Percentiles rank a stretch among this genome's conserved stretches.
phyloP scores from a whole-genome alignment of 2,329 filamentous ascomycete species.

The Penicillium sp. region DNA sequence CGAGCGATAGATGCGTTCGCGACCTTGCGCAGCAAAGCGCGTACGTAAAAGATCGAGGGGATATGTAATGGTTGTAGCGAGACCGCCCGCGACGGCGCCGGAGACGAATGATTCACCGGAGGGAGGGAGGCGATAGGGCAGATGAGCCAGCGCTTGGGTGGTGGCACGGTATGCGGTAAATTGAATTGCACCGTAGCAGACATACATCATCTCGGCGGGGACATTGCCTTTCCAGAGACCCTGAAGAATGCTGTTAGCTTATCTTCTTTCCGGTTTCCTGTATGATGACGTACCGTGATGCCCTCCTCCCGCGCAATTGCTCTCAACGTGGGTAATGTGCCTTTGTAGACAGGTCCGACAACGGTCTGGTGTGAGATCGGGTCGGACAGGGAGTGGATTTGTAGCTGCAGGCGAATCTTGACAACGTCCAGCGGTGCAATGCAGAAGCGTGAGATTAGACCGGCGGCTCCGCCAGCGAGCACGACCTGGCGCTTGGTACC shows the following conservation, averaged over 20 bases:
- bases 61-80: conserved; percentile 79
- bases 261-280: background rate
- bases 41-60: conserved; percentile 90
- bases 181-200: conserved; percentile 82
- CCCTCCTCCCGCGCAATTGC: conserved; percentile 78
- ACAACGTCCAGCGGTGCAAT: conserved; percentile 94
- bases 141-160: conserved; percentile 60
- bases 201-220: conserved; percentile 88
- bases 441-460: conserved; percentile 89
- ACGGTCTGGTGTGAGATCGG: conserved; percentile 55
- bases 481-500: conserved; percentile 63
- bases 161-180: conserved; percentile 81
- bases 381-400: conserved; percentile 76
- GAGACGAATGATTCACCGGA: conserved; percentile 74
- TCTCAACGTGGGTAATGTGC: conserved; percentile 68
- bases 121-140: conserved; percentile 54
- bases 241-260: conserved; percentile 17
- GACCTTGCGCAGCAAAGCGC: conserved; percentile 92
- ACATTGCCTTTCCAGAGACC: conserved; percentile 97
- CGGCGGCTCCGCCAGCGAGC: conserved; percentile 64
- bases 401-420: conserved; percentile 95
- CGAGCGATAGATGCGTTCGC: conserved; percentile 68
- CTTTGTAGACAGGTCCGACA: conserved; percentile 56
- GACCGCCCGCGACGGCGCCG: conserved; percentile 74
- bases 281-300: conserved; percentile 51